Evolutionary conservation across 257 asterid genomes (phyloP).

Genomic region (Verbascum thapsus): DNA sequence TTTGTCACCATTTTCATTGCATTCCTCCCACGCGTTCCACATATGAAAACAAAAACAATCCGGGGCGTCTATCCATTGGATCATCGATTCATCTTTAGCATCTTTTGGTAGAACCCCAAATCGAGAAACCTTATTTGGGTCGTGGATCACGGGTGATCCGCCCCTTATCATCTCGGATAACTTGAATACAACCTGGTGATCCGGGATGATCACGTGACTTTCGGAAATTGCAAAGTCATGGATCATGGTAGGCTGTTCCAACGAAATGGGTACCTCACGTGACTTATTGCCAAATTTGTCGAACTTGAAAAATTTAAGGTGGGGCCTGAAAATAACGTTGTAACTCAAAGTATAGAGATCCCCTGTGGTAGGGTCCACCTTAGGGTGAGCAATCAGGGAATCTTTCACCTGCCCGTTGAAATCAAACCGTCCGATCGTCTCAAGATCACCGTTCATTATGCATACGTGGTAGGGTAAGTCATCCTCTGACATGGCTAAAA

Average conservation of each 20-base stretch:
- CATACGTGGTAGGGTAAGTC: constrained; percentile 46
- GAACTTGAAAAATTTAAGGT: constrained; percentile 51
- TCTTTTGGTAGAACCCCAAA: constrained; percentile 47
- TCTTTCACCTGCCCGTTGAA: constrained; percentile 46
- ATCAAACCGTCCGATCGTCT: constrained; percentile 47
- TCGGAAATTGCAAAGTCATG: constrained; percentile 63
- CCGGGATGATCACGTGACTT: constrained; percentile 64
- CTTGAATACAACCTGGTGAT: constrained; percentile 61
- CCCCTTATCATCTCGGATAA: constrained; percentile 51
- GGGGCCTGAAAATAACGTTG: constrained; percentile 42
- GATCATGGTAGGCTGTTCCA: constrained; percentile 51
- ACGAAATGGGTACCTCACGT: constrained; percentile 48
- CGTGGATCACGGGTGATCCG: constrained; percentile 50
- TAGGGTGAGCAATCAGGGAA: constrained; percentile 63
- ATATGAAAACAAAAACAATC: constrained; percentile 57
- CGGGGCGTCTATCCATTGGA: constrained; percentile 57
- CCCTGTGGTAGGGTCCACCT: constrained; percentile 57
- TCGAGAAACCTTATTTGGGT: constrained; percentile 44
- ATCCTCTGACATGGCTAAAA: too few relatives aligned
- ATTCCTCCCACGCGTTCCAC: constrained; percentile 73
- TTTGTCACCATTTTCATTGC: constrained; percentile 29
- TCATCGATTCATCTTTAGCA: constrained; percentile 38
- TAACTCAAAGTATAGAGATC: constrained; percentile 54
- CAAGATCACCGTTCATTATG: constrained; percentile 42
- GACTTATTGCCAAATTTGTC: constrained; percentile 39